These are phyloP conservation scores for Cucurbita pepo DNA, from an alignment of 306 rosid genomes.

Conservation along the genomic window DNA sequence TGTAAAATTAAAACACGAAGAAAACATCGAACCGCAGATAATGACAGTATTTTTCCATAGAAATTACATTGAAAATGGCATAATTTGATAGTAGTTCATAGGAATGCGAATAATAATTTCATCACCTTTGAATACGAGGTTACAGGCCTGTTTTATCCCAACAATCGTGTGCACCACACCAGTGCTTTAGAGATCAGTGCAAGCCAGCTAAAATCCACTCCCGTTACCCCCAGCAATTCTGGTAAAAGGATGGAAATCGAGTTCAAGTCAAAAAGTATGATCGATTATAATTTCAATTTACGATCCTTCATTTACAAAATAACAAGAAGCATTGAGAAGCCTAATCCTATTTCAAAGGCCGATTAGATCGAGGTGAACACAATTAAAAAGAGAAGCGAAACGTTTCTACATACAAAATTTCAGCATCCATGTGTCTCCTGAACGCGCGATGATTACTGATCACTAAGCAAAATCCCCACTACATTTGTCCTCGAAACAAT, in stretches of 20 bases:
- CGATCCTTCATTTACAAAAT: neutral
- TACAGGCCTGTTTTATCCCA: constrained; percentile 82
- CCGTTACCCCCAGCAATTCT: constrained; percentile 68
- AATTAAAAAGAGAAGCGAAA: neutral
- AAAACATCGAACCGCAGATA: neutral
- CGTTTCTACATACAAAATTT: constrained; percentile 35
- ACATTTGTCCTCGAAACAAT: constrained; percentile 34
- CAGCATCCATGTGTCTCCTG: constrained; percentile 25
- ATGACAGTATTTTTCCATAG: neutral
- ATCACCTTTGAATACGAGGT: constrained; percentile 25
- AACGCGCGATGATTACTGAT: constrained; percentile 49
- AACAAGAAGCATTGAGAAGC: neutral
- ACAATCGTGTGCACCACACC: constrained; percentile 67
- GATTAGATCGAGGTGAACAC: neutral
- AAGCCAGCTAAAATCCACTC: constrained; percentile 74
- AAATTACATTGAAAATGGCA: neutral
- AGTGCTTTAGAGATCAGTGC: constrained; percentile 69
- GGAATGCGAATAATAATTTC: constrained; percentile 54
- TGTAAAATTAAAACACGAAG: neutral
- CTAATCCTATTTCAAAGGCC: neutral
- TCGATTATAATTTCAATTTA: neutral
- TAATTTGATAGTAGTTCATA: constrained; percentile 51
- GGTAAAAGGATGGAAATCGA: constrained; percentile 5
- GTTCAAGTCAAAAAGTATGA: neutral
- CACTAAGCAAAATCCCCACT: constrained; percentile 52